A percentile compares a stretch with the other conserved stretches of the same genome.
phyloP scores from a whole-genome alignment of 2,329 filamentous ascomycete species.

The Ophiosphaerella korrae region DNA sequence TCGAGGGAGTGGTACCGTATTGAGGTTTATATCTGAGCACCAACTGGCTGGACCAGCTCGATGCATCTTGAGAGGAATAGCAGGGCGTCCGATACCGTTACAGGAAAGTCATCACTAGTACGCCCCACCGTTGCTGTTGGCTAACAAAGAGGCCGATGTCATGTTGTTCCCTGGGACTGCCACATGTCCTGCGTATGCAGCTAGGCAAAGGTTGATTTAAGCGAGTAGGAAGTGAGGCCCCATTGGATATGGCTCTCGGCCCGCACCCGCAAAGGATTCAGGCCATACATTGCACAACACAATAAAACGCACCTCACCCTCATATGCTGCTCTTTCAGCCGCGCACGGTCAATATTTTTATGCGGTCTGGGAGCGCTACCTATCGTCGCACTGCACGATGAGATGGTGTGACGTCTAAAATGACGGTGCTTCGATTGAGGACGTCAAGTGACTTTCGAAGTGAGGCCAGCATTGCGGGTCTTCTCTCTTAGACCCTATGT shows the following conservation, averaged over 20 bases:
- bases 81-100: conserved; percentile 38
- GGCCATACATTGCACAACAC: conserved; percentile 28
- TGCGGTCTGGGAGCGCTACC: conserved; percentile 32
- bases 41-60: conserved; percentile 28
- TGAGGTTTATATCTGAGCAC: conserved; percentile 41
- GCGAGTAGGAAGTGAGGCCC: conserved; percentile 27
- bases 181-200: conserved; percentile 49
- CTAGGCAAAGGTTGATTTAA: conserved; percentile 38
- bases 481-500: conserved; percentile 9
- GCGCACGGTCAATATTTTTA: conserved; percentile 27
- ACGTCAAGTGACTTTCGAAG: conserved; percentile 1
- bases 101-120: conserved; percentile 38
- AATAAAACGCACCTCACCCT: conserved; percentile 20
- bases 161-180: conserved; percentile 42
- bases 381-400: conserved; percentile 33
- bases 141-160: conserved; percentile 43
- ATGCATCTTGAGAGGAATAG: conserved; percentile 30
- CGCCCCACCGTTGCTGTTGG: conserved; percentile 44
- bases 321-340: conserved; percentile 14
- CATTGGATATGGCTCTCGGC: conserved; percentile 38
- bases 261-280: conserved; percentile 35
- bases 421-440: conserved; percentile 5
- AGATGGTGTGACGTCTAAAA: conserved; percentile 28
- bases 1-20: conserved; percentile 26
- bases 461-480: conserved; percentile 18